Conservation (phyloP, 345 rosid species). For the Lumnitzera littorea region DNA sequence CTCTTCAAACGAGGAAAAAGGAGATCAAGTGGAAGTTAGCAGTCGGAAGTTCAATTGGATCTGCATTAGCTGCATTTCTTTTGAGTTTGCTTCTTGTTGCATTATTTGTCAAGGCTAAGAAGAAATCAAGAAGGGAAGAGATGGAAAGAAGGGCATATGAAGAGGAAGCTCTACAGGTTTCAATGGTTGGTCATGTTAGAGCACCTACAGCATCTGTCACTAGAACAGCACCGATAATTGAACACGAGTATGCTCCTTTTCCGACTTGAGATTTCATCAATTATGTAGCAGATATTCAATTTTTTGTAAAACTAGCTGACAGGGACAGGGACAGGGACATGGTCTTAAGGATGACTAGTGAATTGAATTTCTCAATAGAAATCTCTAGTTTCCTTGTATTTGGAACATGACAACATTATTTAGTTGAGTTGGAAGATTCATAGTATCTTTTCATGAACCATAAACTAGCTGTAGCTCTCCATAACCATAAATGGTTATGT, state of each 20-base stretch:
- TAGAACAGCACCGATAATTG: slow-evolving; percentile 60
- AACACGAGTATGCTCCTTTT: slow-evolving; percentile 42
- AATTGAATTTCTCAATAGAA: too few species aligned
- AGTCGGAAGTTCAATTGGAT: slow-evolving; percentile 72
- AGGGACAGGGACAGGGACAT: too few species aligned
- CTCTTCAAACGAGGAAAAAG: slow-evolving; percentile 26
- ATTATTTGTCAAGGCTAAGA: slow-evolving; percentile 62
- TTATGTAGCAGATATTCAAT: too few species aligned
- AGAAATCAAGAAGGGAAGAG: slow-evolving; percentile 67
- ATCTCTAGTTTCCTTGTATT: too few species aligned
- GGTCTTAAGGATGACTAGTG: too few species aligned
- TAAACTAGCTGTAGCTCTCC: too few species aligned
- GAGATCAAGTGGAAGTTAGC: slow-evolving; percentile 70
- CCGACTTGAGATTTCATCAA: not conserved
- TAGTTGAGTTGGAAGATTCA: too few species aligned
- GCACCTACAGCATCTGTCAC: slow-evolving; percentile 64
- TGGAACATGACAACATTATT: too few species aligned
- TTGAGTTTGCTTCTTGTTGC: slow-evolving; percentile 66
- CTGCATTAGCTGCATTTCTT: slow-evolving; percentile 52
- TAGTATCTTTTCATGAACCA: too few species aligned
- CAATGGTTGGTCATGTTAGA: slow-evolving; percentile 89
- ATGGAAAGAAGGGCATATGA: slow-evolving; percentile 86
- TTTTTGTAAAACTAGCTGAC: too few species aligned
- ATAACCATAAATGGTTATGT: too few species aligned
- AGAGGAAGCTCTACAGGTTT: slow-evolving; percentile 86